Percentiles rank a stretch among this genome's conserved stretches.
Conservation (phyloP, 2,329 filamentous ascomycete genomes). For the Teratosphaeria gauchensis region DNA sequence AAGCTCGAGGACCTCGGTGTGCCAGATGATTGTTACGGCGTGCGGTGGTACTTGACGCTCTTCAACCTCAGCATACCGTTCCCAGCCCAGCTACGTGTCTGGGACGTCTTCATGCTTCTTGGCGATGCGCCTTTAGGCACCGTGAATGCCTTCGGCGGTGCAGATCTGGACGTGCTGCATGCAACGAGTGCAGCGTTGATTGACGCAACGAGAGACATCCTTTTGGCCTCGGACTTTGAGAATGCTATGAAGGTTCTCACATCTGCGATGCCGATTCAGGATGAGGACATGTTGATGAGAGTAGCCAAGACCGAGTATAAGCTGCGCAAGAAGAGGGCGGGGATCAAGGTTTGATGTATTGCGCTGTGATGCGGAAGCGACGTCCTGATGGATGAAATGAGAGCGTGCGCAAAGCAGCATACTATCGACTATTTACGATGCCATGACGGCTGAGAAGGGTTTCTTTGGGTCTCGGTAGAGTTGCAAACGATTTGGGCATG, state of each 20-base stretch:
- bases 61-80: constrained; percentile 98
- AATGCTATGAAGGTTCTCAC: constrained; percentile 96
- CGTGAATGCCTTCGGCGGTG: constrained; percentile 35
- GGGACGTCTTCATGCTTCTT: constrained; percentile 95
- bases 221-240: constrained; percentile 91
- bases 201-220: constrained; percentile 76
- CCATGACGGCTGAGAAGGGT: background rate
- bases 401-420: background rate
- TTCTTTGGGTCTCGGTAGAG: background rate
- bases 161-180: constrained; percentile 77
- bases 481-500: background rate
- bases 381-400: background rate
- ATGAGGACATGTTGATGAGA: constrained; percentile 87
- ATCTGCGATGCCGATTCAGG: constrained; percentile 85
- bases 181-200: constrained; percentile 83
- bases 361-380: background rate
- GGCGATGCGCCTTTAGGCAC: constrained; percentile 48
- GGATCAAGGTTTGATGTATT: constrained; percentile 1
- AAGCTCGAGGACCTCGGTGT: constrained; percentile 73
- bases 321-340: constrained; percentile 43
- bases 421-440: background rate
- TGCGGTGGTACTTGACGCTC: constrained; percentile 91
- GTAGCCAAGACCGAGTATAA: constrained; percentile 85
- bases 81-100: constrained; percentile 83
- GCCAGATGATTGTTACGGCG: constrained; percentile 85